Evolutionary conservation across 2,329 filamentous ascomycete species (phyloP), one percentile per base, ranked within the genome.

Genomic region (Eutypella sp.): DNA sequence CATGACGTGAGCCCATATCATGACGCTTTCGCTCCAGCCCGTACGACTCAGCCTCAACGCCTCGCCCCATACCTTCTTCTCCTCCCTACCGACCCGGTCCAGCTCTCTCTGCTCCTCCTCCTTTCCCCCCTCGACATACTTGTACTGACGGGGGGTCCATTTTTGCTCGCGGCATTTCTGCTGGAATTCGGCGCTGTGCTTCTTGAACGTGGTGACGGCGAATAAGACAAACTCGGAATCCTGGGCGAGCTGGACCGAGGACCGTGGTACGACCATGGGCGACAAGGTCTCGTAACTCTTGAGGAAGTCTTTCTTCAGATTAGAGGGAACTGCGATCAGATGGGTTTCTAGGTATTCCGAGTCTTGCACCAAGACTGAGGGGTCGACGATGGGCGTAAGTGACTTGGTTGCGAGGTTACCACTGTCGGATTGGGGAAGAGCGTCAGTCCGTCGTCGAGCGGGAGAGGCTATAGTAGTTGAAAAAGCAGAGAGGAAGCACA

Each of bases 271-370:
- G 2, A 97, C 89, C 89, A 96, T 95, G 13, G 87, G 85, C 1
- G 86, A 74, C 46, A 97, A 67, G 1, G 88, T 91, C 69, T 99
- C 93, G 70, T 99, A 99, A 53, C 76, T 82, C 64, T 85, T 85
- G 53, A 95, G 72, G 62, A 96, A 99, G 33, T 97, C 92, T 65
- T 95, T 96, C 59, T 86, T 84, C 46, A 80, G 74, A 55, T 82
- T 83, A 40, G 79, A 81, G 2, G 93, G 93, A 8, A 99, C 88
- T 18, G 89, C 93, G 55, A 99, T 78, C 24, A 99, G 82, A 65
- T 96, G 91, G 24, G 93, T 96, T 71, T 96, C 90, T 57, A 99
- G 84, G 69, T 96, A 97, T 70, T 99, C 93, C 18, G 91, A 96
- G 64, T 96, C 84, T 67, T 86, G 87, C 53, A 96, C 80, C 37